Evolutionary conservation across 768 basidiomycete genomes (phyloP).

Genomic region (Candolleomyces efflorescens): DNA sequence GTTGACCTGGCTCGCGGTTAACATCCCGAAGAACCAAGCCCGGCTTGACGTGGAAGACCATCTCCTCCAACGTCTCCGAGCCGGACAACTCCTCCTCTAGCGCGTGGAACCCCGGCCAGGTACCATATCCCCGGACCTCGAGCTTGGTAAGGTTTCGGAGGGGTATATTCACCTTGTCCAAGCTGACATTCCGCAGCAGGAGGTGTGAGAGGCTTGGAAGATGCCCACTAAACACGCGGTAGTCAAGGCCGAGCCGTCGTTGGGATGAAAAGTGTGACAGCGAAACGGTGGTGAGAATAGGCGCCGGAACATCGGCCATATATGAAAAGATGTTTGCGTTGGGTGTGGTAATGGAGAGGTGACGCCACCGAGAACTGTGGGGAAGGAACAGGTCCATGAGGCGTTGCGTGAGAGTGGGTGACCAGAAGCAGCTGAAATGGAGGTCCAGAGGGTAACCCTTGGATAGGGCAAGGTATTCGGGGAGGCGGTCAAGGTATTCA

Average conservation of each 20-base stretch:
- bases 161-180: constrained; percentile 16
- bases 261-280: constrained; percentile 21
- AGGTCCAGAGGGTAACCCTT: constrained; percentile 25
- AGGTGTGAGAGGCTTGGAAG: constrained; percentile 22
- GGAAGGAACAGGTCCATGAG: constrained; percentile 22
- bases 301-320: constrained; percentile 16
- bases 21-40: constrained; percentile 17
- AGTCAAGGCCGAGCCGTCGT: constrained; percentile 14
- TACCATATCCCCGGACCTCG: constrained; percentile 25
- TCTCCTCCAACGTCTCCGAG: constrained; percentile 15
- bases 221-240: constrained; percentile 14
- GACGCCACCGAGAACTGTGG: constrained; percentile 24
- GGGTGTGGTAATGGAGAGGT: constrained; percentile 20
- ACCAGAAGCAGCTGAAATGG: constrained; percentile 26
- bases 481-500: constrained; percentile 17
- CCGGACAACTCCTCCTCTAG: constrained; percentile 21
- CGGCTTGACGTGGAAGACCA: constrained; percentile 27
- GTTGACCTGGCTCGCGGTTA: constrained; percentile 3
- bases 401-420: constrained; percentile 11
- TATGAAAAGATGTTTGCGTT: constrained; percentile 20
- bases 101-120: constrained; percentile 21
- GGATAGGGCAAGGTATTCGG: constrained; percentile 21
- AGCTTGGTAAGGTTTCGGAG: constrained; percentile 20
- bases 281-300: constrained; percentile 20
- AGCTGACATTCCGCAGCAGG: constrained; percentile 23